Conservation (phyloP, 768 basidiomycete genomes). For the Postia placenta region DNA sequence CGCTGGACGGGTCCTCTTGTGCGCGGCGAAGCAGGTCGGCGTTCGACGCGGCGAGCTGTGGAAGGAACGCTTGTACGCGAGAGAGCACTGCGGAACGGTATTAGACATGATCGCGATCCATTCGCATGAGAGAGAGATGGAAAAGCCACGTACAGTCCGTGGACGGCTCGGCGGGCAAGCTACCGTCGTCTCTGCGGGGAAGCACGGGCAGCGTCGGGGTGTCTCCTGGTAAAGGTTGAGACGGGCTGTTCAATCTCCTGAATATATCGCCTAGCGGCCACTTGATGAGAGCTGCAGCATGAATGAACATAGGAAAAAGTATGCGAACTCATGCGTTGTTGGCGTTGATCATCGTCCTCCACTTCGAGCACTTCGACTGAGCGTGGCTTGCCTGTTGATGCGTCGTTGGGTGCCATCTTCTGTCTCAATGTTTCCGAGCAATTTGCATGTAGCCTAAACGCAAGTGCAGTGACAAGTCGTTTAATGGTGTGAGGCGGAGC, state of each 20-base stretch:
- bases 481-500: too few relatives aligned
- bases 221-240: background rate
- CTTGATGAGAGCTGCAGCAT: background rate
- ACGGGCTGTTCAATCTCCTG: background rate
- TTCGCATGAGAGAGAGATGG: background rate
- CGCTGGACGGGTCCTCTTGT: conserved; percentile 43
- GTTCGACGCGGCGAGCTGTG: conserved; percentile 61
- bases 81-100: conserved; percentile 46
- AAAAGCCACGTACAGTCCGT: conserved; percentile 38
- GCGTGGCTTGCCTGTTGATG: background rate
- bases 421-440: too few relatives aligned
- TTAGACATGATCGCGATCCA: background rate
- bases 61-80: conserved; percentile 62
- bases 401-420: too few relatives aligned
- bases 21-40: conserved; percentile 40
- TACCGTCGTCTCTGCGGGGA: conserved; percentile 25
- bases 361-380: conserved; percentile 12
- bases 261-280: background rate
- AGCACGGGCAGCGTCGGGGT: conserved; percentile 24
- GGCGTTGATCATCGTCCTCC: conserved; percentile 17
- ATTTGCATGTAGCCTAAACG: too few relatives aligned
- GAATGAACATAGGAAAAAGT: background rate
- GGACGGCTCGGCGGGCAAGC: conserved; percentile 35
- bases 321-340: conserved; percentile 16
- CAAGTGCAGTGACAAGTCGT: too few relatives aligned